Base-by-base conservation (phyloP, 2,329 filamentous ascomycete species). In the Fusarium transvaalense region DNA sequence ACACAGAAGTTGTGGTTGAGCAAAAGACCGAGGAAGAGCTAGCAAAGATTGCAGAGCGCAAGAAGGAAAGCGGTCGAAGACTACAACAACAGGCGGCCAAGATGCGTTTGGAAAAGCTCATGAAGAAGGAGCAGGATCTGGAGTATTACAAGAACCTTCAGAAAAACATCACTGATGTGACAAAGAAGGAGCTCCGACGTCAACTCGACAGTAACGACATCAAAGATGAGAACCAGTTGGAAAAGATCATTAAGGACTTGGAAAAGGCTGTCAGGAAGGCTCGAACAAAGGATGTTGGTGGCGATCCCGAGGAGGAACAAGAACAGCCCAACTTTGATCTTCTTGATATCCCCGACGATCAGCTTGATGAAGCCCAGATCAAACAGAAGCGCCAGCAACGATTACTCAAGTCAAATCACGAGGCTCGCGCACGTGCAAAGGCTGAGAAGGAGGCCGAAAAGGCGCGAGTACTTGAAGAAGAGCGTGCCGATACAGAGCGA, bases 11-110 rank as follows among this genome's bases (percentile, higher is more conserved):
- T 69, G 84, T 98, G 4, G 84, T 97, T 3, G 81, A 94, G 1
- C 92, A 97, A 77, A 99, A 99, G 82, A 96, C 91, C 3, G 93
- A 97, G 76, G 96, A 98, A 77, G 96, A 99, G 78, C 86, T 99
- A 17, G 93, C 92, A 4, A 87, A 89, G 39, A 93, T 97, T 68
- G 94, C 95, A 13, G 96, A 99, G 82, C 91, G 95, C 77, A 93
- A 97, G 76, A 97, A 97, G 78, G 96, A 99, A 80, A 96, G 93
- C 71, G 96, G 96, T 0, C 86, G 96, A 68, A 86, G 97, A 45
- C 78, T 99, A 27, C 96, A 99, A 78, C 94, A 97, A 74, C 96
- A 99, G 79, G 96, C 96, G 0, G 95, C 95, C 12, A 98, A 97
- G 80, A 97, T 97, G 93, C 91, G 96, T 10, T 83, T 99, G 1